Evolutionary conservation across 345 rosid species (phyloP), one percentile per base, ranked within the genome.

Genomic region (Brassica cretica): DNA sequence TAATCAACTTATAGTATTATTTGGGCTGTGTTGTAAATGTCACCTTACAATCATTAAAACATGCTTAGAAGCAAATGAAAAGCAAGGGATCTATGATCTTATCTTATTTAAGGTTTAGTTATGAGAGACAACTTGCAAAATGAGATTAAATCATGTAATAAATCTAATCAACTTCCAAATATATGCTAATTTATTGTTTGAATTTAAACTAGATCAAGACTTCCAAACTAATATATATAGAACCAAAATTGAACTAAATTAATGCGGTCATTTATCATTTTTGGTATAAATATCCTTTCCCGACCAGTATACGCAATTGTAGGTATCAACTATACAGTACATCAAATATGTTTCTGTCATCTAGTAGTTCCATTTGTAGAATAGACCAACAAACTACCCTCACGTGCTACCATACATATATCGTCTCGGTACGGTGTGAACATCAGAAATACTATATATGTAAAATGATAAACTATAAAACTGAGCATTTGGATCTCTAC

Each of bases 1-100:
- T 49, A 6, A n/a, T 7, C 19, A 55, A 29, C 21, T 35, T 56
- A 19, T 53, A 29, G 0, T 41, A 41, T 16, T 35, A 12, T 77
- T 32, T 29, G 19, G 35, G 25, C 0, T 67, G 9, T 49, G 46
- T 51, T 32, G 82, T 76, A 82, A 60, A 72, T 64, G 66, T 53
- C 76, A 75, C 76, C 75, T 35, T 79, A 66, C 84, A 84, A 91
- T 91, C 85, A 91, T 89, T 87, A 88, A 85, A 84, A 84, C 93
- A 90, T 84, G 92, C 97, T 92, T 94, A 85, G 94, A 90, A 92
- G 97, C 91, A 79, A 92, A 87, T 69, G 82, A 82, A n/a, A 90
- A 74, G 77, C 59, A 67, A 61, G 58, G 29, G 72, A 72, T 56
- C 19, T 19, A 4, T 60, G 25, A 67, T 25, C 30, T 8, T 53